Evolutionary conservation across 371 early-diverging fungal species (phyloP).

Genomic region (Cokeromyces recurvatus): DNA sequence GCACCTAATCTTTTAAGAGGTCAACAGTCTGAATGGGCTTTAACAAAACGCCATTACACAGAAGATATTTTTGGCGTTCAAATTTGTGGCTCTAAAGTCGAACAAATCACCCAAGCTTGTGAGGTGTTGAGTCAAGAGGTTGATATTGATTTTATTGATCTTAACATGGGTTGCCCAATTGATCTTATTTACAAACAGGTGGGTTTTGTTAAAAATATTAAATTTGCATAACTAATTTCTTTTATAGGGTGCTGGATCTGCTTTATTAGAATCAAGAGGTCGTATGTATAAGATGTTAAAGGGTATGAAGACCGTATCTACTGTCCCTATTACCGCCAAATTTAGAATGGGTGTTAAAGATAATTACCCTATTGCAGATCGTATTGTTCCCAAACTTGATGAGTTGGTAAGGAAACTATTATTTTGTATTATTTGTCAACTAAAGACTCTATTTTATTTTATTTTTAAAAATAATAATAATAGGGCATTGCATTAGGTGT

Average conservation of each 20-base stretch:
- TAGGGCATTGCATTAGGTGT: conserved; percentile 44
- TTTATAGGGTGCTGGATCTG: conserved; percentile 78
- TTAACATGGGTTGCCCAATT: conserved; percentile 96
- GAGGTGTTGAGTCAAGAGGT: conserved; percentile 66
- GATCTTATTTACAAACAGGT: conserved; percentile 76
- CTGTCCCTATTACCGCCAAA: conserved; percentile 89
- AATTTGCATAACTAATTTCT: not conserved
- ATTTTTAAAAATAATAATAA: no score
- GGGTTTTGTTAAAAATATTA: not conserved
- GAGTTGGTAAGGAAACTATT: no score
- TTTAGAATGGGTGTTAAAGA: conserved; percentile 80
- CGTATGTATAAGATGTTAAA: conserved; percentile 74
- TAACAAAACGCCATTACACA: conserved; percentile 77
- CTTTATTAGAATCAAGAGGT: conserved; percentile 64
- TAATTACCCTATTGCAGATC: conserved; percentile 65
- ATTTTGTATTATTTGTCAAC: no score
- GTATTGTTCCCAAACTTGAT: conserved; percentile 66
- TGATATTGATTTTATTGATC: conserved; percentile 90
- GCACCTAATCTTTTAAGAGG: conserved; percentile 70
- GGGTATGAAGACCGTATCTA: conserved; percentile 67
- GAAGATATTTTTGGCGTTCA: conserved; percentile 96
- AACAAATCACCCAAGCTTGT: conserved; percentile 60
- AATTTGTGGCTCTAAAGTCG: conserved; percentile 66
- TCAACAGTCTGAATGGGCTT: conserved; percentile 81
- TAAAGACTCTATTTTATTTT: no score